These are phyloP conservation scores for Ilex aquifolium DNA, from an alignment of 257 asterid genomes.

Conservation along the genomic window DNA sequence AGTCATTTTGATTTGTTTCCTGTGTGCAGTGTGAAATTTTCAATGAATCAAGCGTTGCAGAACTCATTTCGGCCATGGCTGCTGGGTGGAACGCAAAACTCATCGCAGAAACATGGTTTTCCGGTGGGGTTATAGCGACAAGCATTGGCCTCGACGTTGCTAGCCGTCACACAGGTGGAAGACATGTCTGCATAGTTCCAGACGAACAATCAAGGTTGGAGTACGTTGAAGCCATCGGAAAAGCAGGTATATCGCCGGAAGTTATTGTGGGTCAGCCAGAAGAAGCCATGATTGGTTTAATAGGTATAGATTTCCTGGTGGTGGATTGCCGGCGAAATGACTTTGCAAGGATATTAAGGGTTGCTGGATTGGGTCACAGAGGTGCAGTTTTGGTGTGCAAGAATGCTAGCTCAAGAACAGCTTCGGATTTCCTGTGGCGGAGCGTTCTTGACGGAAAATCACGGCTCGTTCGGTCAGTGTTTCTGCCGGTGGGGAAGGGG, in stretches of 20 bases:
- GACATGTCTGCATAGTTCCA: conserved; percentile 65
- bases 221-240: conserved; percentile 37
- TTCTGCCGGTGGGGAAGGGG: conserved; percentile 85
- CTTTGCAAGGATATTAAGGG: conserved; percentile 37
- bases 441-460: conserved; percentile 37
- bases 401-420: conserved; percentile 51
- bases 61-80: conserved; percentile 76
- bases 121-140: conserved; percentile 56
- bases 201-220: conserved; percentile 45
- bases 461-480: conserved; percentile 65
- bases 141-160: conserved; percentile 80
- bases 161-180: conserved; percentile 51
- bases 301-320: conserved; percentile 63
- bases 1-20: conserved; percentile 4
- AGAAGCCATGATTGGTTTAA: conserved; percentile 36
- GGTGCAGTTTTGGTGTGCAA: conserved; percentile 84
- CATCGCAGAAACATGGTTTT: conserved; percentile 79
- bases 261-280: conserved; percentile 34
- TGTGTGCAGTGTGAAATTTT: conserved; percentile 37
- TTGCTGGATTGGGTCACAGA: conserved; percentile 57
- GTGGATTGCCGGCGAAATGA: conserved; percentile 49
- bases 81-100: conserved; percentile 81
- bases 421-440: conserved; percentile 55
- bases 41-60: conserved; percentile 61
- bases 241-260: conserved; percentile 40